Conservation (phyloP, 257 asterid species). For the Solanum paucissectum region DNA sequence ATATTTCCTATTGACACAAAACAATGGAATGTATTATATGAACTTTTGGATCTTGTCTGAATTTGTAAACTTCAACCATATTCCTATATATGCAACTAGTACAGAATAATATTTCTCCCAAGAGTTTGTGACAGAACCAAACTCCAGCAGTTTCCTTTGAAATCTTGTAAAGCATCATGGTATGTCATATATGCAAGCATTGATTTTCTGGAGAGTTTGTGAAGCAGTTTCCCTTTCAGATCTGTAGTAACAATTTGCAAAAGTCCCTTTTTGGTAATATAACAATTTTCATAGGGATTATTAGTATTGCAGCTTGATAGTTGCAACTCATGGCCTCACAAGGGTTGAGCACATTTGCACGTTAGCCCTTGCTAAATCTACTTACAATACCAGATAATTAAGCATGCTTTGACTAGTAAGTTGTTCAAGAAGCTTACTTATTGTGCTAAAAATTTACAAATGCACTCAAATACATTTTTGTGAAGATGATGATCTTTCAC, state of each 20-base stretch:
- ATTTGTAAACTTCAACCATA: neutral
- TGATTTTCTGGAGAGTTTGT: neutral
- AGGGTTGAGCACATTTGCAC: neutral
- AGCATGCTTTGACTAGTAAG: neutral
- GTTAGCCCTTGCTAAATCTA: neutral
- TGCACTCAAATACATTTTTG: neutral
- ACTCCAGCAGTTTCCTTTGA: neutral
- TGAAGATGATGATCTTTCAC: neutral
- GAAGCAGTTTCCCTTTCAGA: neutral
- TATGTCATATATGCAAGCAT: neutral
- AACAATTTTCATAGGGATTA: neutral
- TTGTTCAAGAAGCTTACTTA: conserved; percentile 4
- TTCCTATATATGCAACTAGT: neutral
- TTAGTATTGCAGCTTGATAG: neutral
- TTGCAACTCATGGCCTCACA: neutral
- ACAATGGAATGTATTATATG: neutral
- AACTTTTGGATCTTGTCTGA: neutral
- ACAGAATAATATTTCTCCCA: neutral
- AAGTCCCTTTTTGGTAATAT: neutral
- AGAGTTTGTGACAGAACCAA: neutral
- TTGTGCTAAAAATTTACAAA: conserved; percentile 1
- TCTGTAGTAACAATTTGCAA: neutral
- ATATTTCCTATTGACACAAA: neutral
- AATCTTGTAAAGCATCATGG: neutral
- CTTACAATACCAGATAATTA: neutral